Evolutionary conservation across 2,329 filamentous ascomycete species (phyloP).

Genomic region (Aureobasidium uvarum): DNA sequence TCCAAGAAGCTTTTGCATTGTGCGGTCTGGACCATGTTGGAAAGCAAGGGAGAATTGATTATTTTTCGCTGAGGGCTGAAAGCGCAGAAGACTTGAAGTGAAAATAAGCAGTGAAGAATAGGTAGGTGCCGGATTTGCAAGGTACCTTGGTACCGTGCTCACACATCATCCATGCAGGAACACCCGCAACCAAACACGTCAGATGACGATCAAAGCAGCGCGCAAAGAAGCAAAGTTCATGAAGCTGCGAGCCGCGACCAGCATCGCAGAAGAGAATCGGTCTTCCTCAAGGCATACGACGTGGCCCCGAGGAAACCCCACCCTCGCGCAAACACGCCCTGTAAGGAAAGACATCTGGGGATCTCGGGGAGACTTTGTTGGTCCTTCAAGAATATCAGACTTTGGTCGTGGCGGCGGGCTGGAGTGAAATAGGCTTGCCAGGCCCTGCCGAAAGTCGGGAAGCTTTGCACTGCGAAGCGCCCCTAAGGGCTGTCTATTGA

Average conservation of each 20-base stretch:
- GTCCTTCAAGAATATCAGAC: background rate
- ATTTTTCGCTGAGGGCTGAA: background rate
- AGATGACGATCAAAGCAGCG: background rate
- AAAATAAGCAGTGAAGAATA: conserved; percentile 6
- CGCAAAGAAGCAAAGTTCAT: background rate
- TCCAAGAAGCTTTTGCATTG: background rate
- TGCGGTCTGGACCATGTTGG: background rate
- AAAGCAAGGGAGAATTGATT: no score
- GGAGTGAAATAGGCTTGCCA: background rate
- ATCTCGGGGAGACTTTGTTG: background rate
- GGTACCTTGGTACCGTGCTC: background rate
- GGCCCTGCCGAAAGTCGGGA: background rate
- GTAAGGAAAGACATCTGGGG: conserved; percentile 18
- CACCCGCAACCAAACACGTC: conserved; percentile 1
- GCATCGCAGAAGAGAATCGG: background rate
- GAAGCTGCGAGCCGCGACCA: background rate
- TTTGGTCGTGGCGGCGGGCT: background rate
- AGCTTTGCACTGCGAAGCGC: background rate
- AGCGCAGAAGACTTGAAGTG: background rate
- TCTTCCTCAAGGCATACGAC: background rate
- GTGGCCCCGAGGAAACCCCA: background rate
- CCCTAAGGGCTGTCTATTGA: background rate
- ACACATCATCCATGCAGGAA: conserved; percentile 11
- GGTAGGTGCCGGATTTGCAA: conserved; percentile 15
- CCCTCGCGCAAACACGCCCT: conserved; percentile 3